These are phyloP conservation scores for Colletotrichum godetiae DNA, from an alignment of 2,329 filamentous ascomycete genomes.

Conservation along the genomic window DNA sequence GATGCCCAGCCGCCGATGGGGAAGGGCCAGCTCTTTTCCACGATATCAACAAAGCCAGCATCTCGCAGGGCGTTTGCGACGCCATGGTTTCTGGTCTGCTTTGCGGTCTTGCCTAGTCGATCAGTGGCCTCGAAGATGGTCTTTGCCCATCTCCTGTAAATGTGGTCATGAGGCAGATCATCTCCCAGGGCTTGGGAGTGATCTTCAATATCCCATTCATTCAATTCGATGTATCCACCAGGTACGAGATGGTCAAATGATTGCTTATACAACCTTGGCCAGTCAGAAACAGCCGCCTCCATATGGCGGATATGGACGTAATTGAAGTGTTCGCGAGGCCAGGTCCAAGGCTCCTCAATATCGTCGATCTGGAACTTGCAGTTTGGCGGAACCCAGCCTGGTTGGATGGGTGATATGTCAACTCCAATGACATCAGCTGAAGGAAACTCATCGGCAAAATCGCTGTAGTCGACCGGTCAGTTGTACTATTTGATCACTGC, in stretches of 20 bases:
- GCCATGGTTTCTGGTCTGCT: conserved; percentile 35
- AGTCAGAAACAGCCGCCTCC: conserved; percentile 64
- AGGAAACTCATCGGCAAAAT: conserved; percentile 40
- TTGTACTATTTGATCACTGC: no score
- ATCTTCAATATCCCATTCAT: conserved; percentile 39
- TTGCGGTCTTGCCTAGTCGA: conserved; percentile 38
- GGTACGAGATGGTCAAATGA: conserved; percentile 53
- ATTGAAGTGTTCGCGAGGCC: conserved; percentile 61
- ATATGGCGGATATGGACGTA: conserved; percentile 69
- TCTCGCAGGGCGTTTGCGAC: conserved; percentile 37
- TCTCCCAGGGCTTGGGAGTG: neutral
- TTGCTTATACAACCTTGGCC: conserved; percentile 60
- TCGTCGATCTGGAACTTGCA: conserved; percentile 51
- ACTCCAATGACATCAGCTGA: conserved; percentile 58
- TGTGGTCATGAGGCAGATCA: conserved; percentile 22
- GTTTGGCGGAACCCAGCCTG: conserved; percentile 59
- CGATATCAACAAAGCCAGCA: conserved; percentile 53
- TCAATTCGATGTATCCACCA: conserved; percentile 47
- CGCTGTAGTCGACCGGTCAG: no score
- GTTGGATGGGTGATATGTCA: conserved; percentile 68
- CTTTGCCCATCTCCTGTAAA: conserved; percentile 42
- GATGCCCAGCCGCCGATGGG: conserved; percentile 60
- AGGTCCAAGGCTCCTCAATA: conserved; percentile 58
- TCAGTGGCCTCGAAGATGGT: conserved; percentile 40
- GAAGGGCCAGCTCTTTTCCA: conserved; percentile 52